Conservation (phyloP, 352 stramenopile genomes). For the Paralagenidium karlingii region DNA sequence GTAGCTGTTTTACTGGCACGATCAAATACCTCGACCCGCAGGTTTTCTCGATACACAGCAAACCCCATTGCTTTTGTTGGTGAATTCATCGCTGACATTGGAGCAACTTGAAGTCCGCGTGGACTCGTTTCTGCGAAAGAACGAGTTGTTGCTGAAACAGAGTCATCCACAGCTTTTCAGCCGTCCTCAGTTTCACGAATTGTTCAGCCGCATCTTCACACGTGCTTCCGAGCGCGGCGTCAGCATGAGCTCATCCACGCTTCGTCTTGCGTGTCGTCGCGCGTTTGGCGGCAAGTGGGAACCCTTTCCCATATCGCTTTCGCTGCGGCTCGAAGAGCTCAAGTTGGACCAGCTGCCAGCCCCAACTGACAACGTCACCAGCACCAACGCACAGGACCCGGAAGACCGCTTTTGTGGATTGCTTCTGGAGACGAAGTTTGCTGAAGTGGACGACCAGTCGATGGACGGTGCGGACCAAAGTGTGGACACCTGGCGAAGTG, state of each 20-base stretch:
- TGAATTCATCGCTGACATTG: not conserved
- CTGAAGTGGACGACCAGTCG: too few species aligned
- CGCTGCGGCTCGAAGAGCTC: not conserved
- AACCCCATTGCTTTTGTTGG: not conserved
- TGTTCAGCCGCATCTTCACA: too few species aligned
- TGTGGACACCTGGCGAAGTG: slow-evolving; percentile 26
- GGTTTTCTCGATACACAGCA: not conserved
- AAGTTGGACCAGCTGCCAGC: not conserved
- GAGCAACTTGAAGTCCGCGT: too few species aligned
- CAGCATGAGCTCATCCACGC: too few species aligned
- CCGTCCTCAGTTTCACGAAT: too few species aligned
- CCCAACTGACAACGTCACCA: not conserved
- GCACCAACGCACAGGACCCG: not conserved
- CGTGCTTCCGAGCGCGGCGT: too few species aligned
- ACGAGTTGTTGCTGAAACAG: too few species aligned
- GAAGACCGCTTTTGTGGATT: not conserved
- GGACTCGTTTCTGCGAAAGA: too few species aligned
- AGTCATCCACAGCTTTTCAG: too few species aligned
- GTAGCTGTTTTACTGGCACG: slow-evolving; percentile 26
- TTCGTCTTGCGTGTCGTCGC: too few species aligned
- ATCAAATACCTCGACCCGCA: slow-evolving; percentile 13
- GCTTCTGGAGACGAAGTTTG: not conserved
- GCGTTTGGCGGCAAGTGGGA: too few species aligned
- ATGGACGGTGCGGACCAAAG: not conserved
- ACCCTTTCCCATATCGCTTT: not conserved